Evolutionary conservation across 148 eudicot genomes (phyloP).

Genomic region (Talinum fruticosum): DNA sequence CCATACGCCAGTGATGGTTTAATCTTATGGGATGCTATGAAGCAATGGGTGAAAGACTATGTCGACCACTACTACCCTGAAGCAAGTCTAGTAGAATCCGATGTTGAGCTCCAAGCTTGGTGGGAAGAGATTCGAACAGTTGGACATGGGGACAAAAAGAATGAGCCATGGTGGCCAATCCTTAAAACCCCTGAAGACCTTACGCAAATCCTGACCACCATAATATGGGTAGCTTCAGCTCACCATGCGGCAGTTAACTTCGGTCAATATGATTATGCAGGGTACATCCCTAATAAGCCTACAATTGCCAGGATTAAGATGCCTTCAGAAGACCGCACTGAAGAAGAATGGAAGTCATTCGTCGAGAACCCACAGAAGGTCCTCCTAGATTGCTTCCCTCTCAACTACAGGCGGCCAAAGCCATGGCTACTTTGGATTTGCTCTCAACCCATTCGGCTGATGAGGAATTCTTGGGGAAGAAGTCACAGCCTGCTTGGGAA

Average conservation of each 20-base stretch:
- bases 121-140: slow-evolving; percentile 56
- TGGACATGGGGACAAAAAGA: slow-evolving; percentile 69
- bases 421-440: slow-evolving; percentile 60
- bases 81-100: slow-evolving; percentile 31
- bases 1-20: slow-evolving; percentile 79
- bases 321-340: slow-evolving; percentile 54
- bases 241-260: slow-evolving; percentile 83
- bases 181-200: slow-evolving; percentile 51
- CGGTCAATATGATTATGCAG: slow-evolving; percentile 64
- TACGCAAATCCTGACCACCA: slow-evolving; percentile 49
- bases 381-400: slow-evolving; percentile 45
- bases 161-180: slow-evolving; percentile 76
- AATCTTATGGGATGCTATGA: slow-evolving; percentile 56
- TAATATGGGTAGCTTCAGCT: slow-evolving; percentile 75
- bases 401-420: slow-evolving; percentile 49
- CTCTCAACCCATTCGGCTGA: slow-evolving; percentile 59
- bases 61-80: slow-evolving; percentile 55
- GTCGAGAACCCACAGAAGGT: slow-evolving; percentile 37
- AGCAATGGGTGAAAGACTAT: slow-evolving; percentile 68
- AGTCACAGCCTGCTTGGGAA: slow-evolving; percentile 40
- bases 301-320: slow-evolving; percentile 53
- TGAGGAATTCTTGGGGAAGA: slow-evolving; percentile 62
- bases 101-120: slow-evolving; percentile 72
- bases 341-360: slow-evolving; percentile 36
- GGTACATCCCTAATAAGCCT: slow-evolving; percentile 67